These are phyloP conservation scores for Platanthera zijinensis DNA, from an alignment of 106 monocot species.

Conservation along the genomic window DNA sequence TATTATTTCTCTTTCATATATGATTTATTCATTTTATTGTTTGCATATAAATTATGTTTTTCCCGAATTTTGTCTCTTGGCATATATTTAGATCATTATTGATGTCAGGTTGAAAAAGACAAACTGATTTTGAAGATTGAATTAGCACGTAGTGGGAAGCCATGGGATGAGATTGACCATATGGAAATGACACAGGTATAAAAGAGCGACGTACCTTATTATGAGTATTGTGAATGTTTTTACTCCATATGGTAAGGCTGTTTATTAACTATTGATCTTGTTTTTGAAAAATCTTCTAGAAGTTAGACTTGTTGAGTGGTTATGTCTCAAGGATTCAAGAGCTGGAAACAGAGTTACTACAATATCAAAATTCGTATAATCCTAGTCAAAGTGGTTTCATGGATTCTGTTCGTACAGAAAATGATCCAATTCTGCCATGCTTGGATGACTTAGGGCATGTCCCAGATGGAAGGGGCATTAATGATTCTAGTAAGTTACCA, in stretches of 20 bases:
- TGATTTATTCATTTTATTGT: neutral
- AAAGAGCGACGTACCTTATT: neutral
- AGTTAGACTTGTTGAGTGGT: slow-evolving; percentile 50
- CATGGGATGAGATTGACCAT: slow-evolving; percentile 56
- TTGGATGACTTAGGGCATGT: slow-evolving; percentile 26
- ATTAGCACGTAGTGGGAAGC: slow-evolving; percentile 44
- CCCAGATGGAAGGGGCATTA: slow-evolving; percentile 22
- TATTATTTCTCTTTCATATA: neutral
- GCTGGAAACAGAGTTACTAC: slow-evolving; percentile 61
- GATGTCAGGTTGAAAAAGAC: slow-evolving; percentile 77
- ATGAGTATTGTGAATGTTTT: neutral
- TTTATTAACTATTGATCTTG: neutral
- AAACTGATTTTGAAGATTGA: slow-evolving; percentile 71
- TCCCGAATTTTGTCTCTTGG: neutral
- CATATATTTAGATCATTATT: neutral
- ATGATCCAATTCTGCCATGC: slow-evolving; percentile 24
- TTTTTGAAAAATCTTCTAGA: slow-evolving; percentile 23
- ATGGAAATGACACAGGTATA: slow-evolving; percentile 38
- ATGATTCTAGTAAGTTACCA: slow-evolving; percentile 27
- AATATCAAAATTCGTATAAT: slow-evolving; percentile 25
- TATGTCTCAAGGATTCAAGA: slow-evolving; percentile 81
- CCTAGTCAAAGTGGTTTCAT: slow-evolving; percentile 18
- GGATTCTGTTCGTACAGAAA: slow-evolving; percentile 47
- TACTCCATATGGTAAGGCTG: neutral
- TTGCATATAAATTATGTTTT: neutral